phyloP scores from a whole-genome alignment of 2,329 filamentous ascomycete species.

The Scleromitrula shiraiana region DNA sequence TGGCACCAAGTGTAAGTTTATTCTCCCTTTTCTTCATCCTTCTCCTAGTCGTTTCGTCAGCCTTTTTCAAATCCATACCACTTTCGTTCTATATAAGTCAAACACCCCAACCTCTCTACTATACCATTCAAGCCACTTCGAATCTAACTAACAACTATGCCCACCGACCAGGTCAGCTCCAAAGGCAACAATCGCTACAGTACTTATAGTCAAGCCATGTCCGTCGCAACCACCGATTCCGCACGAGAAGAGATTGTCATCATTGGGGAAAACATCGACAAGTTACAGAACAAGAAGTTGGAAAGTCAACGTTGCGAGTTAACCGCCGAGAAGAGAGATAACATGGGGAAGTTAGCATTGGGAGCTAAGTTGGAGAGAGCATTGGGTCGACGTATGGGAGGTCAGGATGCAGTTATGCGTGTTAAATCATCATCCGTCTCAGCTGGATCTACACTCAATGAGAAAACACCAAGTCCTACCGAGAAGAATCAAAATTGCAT shows the following conservation, averaged over 20 bases:
- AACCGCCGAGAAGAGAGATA: constrained; percentile 57
- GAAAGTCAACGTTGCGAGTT: constrained; percentile 59
- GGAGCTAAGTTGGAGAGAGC: constrained; percentile 69
- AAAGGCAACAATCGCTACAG: constrained; percentile 41
- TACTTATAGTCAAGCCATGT: constrained; percentile 40
- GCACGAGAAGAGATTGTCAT: constrained; percentile 44
- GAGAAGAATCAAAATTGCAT: too few relatives aligned
- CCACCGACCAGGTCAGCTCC: constrained; percentile 40
- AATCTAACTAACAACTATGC: constrained; percentile 24
- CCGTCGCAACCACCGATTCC: constrained; percentile 27
- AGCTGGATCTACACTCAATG: constrained; percentile 2
- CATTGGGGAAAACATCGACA: constrained; percentile 56
- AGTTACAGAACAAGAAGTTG: constrained; percentile 62
- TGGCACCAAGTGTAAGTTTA: constrained; percentile 42
- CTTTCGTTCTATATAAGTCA: neutral
- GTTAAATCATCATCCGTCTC: constrained; percentile 4
- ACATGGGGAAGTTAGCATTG: constrained; percentile 61
- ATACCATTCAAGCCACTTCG: too few relatives aligned
- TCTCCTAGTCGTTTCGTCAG: constrained; percentile 1
- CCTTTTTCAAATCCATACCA: neutral
- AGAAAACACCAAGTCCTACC: neutral
- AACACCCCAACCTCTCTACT: constrained; percentile 8
- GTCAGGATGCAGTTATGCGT: constrained; percentile 63
- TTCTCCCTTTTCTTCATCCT: constrained; percentile 10
- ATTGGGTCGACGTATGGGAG: constrained; percentile 58